These are phyloP conservation scores for Oryza longistaminata DNA, from an alignment of 176 grass and related monocot species.

Conservation along the genomic window DNA sequence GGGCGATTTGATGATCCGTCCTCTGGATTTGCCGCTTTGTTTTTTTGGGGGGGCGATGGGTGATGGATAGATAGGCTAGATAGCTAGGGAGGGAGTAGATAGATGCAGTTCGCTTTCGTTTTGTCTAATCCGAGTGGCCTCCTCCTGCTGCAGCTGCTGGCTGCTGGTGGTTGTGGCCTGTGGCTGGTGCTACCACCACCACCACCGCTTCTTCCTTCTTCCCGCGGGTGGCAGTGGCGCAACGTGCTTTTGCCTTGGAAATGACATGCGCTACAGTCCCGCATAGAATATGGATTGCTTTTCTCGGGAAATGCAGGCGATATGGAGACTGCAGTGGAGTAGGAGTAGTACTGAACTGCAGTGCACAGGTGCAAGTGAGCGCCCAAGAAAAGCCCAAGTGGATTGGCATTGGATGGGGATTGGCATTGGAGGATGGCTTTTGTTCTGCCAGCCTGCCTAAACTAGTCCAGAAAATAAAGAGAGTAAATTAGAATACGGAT, in stretches of 20 bases:
- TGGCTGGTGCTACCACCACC: not conserved
- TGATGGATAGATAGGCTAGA: not conserved
- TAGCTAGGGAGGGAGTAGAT: not conserved
- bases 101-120: slow-evolving; percentile 36
- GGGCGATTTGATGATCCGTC: slow-evolving; percentile 38
- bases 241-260: slow-evolving; percentile 88
- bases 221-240: slow-evolving; percentile 27
- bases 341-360: slow-evolving; percentile 19
- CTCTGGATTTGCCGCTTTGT: slow-evolving; percentile 39
- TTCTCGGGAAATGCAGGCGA: slow-evolving; percentile 56
- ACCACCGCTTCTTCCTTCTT: not conserved
- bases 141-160: slow-evolving; percentile 5
- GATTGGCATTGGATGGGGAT: slow-evolving; percentile 30
- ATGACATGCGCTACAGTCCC: slow-evolving; percentile 61
- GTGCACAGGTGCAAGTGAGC: not conserved
- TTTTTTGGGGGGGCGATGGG: slow-evolving; percentile 16
- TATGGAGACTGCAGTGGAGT: not conserved
- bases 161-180: no score
- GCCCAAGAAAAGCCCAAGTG: not conserved
- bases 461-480: no score
- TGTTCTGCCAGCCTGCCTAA: not conserved
- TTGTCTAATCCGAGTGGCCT: slow-evolving; percentile 43
- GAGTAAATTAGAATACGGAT: no score
- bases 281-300: slow-evolving; percentile 61
- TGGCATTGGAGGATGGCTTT: not conserved